Evolutionary conservation across 139 green algal species (phyloP).

Genomic region (Chloropicon primus): DNA sequence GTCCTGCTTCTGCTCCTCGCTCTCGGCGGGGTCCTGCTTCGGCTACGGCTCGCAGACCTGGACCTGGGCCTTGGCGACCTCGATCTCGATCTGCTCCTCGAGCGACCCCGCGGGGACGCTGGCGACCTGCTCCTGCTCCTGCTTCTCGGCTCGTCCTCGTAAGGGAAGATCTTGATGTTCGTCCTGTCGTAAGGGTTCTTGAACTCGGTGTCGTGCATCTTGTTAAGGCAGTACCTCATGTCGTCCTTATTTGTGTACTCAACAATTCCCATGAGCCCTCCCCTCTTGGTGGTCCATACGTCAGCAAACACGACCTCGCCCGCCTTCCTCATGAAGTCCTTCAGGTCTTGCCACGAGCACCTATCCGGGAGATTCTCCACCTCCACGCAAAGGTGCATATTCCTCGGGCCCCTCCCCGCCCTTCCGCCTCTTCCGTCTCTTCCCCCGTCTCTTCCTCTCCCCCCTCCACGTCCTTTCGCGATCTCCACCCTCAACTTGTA

Average conservation of each 20-base stretch:
- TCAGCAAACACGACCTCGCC: constrained; percentile 24
- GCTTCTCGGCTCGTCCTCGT: not conserved
- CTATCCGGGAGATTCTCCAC: constrained; percentile 63
- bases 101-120: not conserved
- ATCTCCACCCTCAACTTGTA: constrained; percentile 56
- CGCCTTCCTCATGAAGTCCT: constrained; percentile 68
- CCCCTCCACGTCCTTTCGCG: constrained; percentile 15
- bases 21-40: not conserved
- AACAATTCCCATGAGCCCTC: constrained; percentile 40
- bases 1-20: not conserved
- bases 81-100: not conserved
- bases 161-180: not conserved
- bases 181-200: constrained; percentile 61
- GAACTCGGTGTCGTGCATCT: constrained; percentile 67
- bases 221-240: constrained; percentile 41
- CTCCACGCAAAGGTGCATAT: constrained; percentile 7
- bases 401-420: constrained; percentile 3
- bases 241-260: constrained; percentile 42
- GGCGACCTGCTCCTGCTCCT: constrained; percentile 1
- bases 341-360: constrained; percentile 89
- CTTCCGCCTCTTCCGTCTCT: not conserved
- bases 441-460: not conserved
- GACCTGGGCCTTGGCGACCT: not conserved
- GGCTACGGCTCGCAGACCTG: not conserved
- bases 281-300: constrained; percentile 11